Conservation (phyloP, 2,329 filamentous ascomycete species). For the Aspergillus niger region DNA sequence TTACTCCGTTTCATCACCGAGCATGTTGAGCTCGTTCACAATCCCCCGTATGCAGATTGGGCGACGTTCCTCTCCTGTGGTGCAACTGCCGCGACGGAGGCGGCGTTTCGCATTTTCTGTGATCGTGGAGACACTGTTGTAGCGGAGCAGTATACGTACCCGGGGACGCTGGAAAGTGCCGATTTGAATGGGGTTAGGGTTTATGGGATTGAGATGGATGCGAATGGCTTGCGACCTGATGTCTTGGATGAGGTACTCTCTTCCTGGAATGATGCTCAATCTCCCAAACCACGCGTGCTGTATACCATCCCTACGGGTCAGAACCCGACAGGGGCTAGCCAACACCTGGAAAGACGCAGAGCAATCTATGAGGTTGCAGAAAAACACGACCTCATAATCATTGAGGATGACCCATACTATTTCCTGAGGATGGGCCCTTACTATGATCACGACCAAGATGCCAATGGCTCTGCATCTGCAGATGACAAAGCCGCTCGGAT, state of each 20-base stretch:
- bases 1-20: slow-evolving; percentile 82
- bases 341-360: slow-evolving; percentile 65
- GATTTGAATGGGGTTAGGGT: slow-evolving; percentile 63
- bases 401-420: slow-evolving; percentile 95
- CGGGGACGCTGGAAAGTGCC: slow-evolving; percentile 70
- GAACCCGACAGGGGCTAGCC: slow-evolving; percentile 87
- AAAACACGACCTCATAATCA: slow-evolving; percentile 81
- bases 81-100: slow-evolving; percentile 82
- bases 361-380: slow-evolving; percentile 76
- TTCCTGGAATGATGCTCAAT: slow-evolving; percentile 64
- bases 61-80: slow-evolving; percentile 78
- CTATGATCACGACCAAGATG: neutral
- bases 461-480: slow-evolving; percentile 36
- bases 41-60: slow-evolving; percentile 91
- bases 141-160: slow-evolving; percentile 90
- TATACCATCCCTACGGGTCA: slow-evolving; percentile 80
- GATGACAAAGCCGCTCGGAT: neutral
- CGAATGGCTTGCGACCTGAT: slow-evolving; percentile 63
- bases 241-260: slow-evolving; percentile 63
- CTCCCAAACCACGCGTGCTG: slow-evolving; percentile 66
- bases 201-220: slow-evolving; percentile 65
- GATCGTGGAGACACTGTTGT: slow-evolving; percentile 74
- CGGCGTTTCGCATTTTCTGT: slow-evolving; percentile 78
- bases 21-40: slow-evolving; percentile 82
- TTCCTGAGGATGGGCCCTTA: slow-evolving; percentile 72